Evolutionary conservation across 768 basidiomycete genomes (phyloP), one percentile per base, ranked within the genome.

Genomic region (Holtermanniella nyarrowii): DNA sequence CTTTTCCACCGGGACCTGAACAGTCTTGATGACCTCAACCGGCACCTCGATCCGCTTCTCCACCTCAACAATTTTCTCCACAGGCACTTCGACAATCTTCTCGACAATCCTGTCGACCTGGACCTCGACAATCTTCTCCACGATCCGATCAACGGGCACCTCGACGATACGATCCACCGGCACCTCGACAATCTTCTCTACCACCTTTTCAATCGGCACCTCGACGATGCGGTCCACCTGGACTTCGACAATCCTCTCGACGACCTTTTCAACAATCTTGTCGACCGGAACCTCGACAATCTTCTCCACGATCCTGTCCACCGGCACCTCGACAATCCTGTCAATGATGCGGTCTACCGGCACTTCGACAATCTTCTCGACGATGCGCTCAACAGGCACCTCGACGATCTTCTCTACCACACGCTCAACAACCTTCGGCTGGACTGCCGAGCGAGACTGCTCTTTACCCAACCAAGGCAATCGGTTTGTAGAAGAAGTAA

Each of bases 281-380:
- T 66, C 58, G 41, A 64, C 63, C n/a, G 56, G 54, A 4, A 62
- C 58, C 43, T 69, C 67, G 23, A 61, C 57, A 25, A 66, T 63
- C 24, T 65, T 59, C 52, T 72, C 69, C 47, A 65, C 55, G 16
- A 37, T 37, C 31, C 16, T 37, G 24, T 51, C 50, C 45, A 68
- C 65, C 10, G 55, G 56, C 20, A 59, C 60, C 48, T 67, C 68
- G 49, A 62, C 74, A 41, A 60, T 53, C 3, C 27, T 43, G 12
- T 63, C 62, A 2, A 60, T 54, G 46, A 43, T 37, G 1, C 27
- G 31, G n/a, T 63, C 62, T 1, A 60, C 57, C 42, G 42, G 52
- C 20, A 54, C 50, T 26, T 69, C 66, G 41, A 64, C 61, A 26
- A 57, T 56, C 31, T 27, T 49, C 26, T 59, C 60, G 1, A 60